A percentile compares a stretch with the other conserved stretches of the same genome.
Conservation (phyloP, 768 basidiomycete genomes). For the Multifurca ochricompacta region DNA sequence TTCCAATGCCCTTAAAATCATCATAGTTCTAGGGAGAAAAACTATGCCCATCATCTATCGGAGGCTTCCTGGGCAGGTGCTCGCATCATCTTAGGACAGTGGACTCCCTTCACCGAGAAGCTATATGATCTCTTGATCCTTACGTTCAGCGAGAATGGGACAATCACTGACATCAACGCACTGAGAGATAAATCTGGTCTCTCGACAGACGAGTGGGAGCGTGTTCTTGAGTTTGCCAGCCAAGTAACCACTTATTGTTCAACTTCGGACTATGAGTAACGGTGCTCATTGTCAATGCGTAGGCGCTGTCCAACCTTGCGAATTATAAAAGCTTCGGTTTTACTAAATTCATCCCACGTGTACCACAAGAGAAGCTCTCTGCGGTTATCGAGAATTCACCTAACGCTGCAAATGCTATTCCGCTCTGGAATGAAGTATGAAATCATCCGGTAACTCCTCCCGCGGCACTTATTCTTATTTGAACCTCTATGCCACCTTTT, state of each 20-base stretch:
- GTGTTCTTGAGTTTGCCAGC: slow-evolving; percentile 59
- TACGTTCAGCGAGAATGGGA: slow-evolving; percentile 54
- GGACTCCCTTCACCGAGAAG: slow-evolving; percentile 61
- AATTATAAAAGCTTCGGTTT: slow-evolving; percentile 82
- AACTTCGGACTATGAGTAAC: not conserved
- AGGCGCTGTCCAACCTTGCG: slow-evolving; percentile 53
- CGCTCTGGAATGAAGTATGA: slow-evolving; percentile 58
- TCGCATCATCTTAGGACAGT: slow-evolving; percentile 77
- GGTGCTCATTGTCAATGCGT: not conserved
- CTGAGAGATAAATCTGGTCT: slow-evolving; percentile 51
- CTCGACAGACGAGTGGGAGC: slow-evolving; percentile 54
- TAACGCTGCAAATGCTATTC: slow-evolving; percentile 45
- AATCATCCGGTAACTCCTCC: not conserved
- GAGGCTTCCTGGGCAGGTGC: slow-evolving; percentile 80
- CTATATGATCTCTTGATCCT: slow-evolving; percentile 67
- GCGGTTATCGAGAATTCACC: slow-evolving; percentile 53
- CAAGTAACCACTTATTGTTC: slow-evolving; percentile 41
- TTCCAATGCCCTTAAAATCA: not conserved
- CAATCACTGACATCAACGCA: slow-evolving; percentile 45
- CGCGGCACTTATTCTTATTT: not conserved
- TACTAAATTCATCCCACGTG: slow-evolving; percentile 77
- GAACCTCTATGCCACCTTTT: not conserved
- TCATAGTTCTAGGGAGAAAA: slow-evolving; percentile 60
- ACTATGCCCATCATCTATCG: slow-evolving; percentile 66
- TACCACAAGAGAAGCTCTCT: slow-evolving; percentile 53